Conservation (phyloP, 2,329 filamentous ascomycete genomes). For the Talaromyces pinophilus region DNA sequence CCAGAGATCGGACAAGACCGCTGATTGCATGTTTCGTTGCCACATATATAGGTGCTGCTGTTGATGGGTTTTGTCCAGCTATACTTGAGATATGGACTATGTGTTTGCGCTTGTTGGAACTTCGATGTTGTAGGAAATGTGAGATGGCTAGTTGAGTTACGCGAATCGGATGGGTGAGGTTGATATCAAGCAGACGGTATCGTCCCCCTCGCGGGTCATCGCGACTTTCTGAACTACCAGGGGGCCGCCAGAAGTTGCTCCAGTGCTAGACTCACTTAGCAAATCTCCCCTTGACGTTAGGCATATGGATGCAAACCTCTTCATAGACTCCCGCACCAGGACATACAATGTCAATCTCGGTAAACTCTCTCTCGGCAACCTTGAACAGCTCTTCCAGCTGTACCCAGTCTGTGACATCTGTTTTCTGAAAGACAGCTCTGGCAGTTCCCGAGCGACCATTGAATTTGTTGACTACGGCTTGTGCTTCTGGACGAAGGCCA, state of each 20-base stretch:
- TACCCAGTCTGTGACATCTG: constrained; percentile 53
- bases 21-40: constrained; percentile 54
- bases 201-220: constrained; percentile 44
- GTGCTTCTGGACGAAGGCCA: constrained; percentile 47
- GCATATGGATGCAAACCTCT: constrained; percentile 35
- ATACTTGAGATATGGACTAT: constrained; percentile 54
- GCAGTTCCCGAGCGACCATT: constrained; percentile 28
- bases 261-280: constrained; percentile 37
- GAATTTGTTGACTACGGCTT: constrained; percentile 44
- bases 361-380: constrained; percentile 52
- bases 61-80: constrained; percentile 44
- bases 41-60: constrained; percentile 50
- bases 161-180: constrained; percentile 55
- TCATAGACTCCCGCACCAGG: constrained; percentile 51
- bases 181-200: constrained; percentile 53
- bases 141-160: constrained; percentile 54
- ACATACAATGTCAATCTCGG: constrained; percentile 50
- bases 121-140: constrained; percentile 45
- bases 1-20: constrained; percentile 54
- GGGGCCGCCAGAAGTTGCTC: constrained; percentile 55
- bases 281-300: not conserved
- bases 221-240: constrained; percentile 44
- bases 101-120: constrained; percentile 39
- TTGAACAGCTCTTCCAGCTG: constrained; percentile 54
- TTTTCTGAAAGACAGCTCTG: constrained; percentile 48